These are phyloP conservation scores for Bipolaris victoriae DNA, from an alignment of 2,329 filamentous ascomycete species.

Conservation along the genomic window DNA sequence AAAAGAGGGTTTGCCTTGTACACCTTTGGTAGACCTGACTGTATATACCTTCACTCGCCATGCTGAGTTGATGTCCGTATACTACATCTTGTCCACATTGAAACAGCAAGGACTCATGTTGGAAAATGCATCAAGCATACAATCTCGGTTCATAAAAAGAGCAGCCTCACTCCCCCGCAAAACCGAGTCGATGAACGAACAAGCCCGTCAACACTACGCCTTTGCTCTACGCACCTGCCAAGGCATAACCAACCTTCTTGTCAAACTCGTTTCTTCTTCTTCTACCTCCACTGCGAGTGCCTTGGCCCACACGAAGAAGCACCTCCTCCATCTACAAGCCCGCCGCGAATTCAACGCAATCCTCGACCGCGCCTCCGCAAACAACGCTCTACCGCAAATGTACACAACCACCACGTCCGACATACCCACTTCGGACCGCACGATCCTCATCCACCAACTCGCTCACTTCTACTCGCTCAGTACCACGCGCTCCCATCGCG, in stretches of 20 bases:
- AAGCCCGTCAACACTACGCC: slow-evolving; percentile 14
- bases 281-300: background rate
- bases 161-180: slow-evolving; percentile 12
- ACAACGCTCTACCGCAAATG: slow-evolving; percentile 32
- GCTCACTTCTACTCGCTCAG: slow-evolving; percentile 42
- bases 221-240: slow-evolving; percentile 12
- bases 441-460: slow-evolving; percentile 40
- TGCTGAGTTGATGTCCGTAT: slow-evolving; percentile 14
- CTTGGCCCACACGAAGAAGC: background rate
- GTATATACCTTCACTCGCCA: slow-evolving; percentile 13
- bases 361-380: slow-evolving; percentile 28
- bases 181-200: background rate
- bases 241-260: slow-evolving; percentile 13
- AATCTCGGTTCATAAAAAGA: slow-evolving; percentile 6
- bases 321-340: slow-evolving; percentile 9
- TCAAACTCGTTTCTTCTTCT: background rate
- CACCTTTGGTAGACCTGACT: slow-evolving; percentile 19
- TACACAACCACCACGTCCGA: slow-evolving; percentile 26
- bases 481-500: slow-evolving; percentile 24
- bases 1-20: slow-evolving; percentile 19
- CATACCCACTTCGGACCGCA: slow-evolving; percentile 20
- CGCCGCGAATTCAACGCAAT: slow-evolving; percentile 37
- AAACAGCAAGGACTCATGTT: slow-evolving; percentile 13
- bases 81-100: slow-evolving; percentile 19
- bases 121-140: slow-evolving; percentile 13